phyloP scores from a whole-genome alignment of 805 yeast species.

The Candida vartiovaarae region DNA sequence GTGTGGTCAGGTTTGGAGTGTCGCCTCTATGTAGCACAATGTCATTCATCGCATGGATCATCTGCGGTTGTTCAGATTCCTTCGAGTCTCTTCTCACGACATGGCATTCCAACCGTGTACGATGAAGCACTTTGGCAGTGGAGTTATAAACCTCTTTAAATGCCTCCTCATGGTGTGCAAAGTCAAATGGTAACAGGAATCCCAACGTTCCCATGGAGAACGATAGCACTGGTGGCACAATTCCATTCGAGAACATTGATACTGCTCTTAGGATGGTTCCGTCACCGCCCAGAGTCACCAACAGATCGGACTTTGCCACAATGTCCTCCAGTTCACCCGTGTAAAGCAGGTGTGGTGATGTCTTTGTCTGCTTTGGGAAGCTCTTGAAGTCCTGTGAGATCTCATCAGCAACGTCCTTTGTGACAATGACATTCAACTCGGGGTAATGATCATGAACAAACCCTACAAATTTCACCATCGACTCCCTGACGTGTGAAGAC shows the following conservation, averaged over 20 bases:
- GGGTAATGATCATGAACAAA: conserved; percentile 60
- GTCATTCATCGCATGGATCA: conserved; percentile 87
- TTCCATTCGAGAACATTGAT: conserved; percentile 59
- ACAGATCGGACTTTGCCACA: conserved; percentile 61
- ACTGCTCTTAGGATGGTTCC: conserved; percentile 88
- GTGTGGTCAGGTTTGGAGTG: conserved; percentile 74
- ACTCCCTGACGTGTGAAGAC: conserved; percentile 54
- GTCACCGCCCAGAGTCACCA: conserved; percentile 93
- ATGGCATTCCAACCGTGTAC: conserved; percentile 77
- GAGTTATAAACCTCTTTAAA: conserved; percentile 62
- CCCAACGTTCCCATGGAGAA: conserved; percentile 91
- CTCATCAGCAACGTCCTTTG: conserved; percentile 69
- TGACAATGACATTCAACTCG: conserved; percentile 68
- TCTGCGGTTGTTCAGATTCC: conserved; percentile 13
- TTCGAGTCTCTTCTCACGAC: conserved; percentile 29
- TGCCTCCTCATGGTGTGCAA: conserved; percentile 49
- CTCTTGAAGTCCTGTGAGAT: conserved; percentile 29
- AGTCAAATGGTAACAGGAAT: conserved; percentile 81
- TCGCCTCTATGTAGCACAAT: conserved; percentile 83
- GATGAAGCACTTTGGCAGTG: conserved; percentile 63
- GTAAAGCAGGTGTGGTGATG: conserved; percentile 37
- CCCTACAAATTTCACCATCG: conserved; percentile 58
- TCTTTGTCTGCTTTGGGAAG: conserved; percentile 16
- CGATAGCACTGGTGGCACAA: conserved; percentile 83
- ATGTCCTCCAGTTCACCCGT: conserved; percentile 57